phyloP scores from a whole-genome alignment of 2,329 filamentous ascomycete species.

The Trichoderma arundinaceum region DNA sequence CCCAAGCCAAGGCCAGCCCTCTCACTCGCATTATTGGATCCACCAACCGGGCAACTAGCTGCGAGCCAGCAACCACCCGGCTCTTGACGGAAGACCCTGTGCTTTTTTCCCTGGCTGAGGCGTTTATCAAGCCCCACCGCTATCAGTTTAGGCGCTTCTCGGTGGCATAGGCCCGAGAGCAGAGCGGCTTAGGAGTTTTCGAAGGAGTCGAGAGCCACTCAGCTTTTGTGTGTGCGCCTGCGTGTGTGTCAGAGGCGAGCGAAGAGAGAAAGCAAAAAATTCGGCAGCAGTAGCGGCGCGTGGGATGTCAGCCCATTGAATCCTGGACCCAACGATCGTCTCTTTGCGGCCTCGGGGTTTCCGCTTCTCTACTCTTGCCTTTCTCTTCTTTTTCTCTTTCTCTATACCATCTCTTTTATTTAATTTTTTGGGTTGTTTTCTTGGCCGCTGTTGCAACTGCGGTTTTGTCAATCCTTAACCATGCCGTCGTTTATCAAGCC shows the following conservation, averaged over 20 bases:
- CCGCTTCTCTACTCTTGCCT: constrained; percentile 8
- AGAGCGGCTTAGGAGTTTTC: not conserved
- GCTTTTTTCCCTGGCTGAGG: constrained; percentile 12
- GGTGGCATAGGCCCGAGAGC: constrained; percentile 21
- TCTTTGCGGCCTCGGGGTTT: constrained; percentile 12
- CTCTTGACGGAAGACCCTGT: constrained; percentile 25
- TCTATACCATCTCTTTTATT: constrained; percentile 10
- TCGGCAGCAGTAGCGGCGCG: constrained; percentile 5
- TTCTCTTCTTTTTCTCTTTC: not conserved
- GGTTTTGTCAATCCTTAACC: constrained; percentile 30
- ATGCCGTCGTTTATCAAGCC: constrained; percentile 63
- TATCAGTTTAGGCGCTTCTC: constrained; percentile 26
- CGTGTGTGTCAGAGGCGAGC: constrained; percentile 14
- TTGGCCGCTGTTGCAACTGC: constrained; percentile 12
- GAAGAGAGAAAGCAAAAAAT: not conserved
- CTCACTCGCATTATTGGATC: constrained; percentile 26
- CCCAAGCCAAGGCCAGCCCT: not conserved
- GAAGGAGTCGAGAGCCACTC: constrained; percentile 3
- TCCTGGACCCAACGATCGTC: constrained; percentile 21
- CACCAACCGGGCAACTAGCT: constrained; percentile 23
- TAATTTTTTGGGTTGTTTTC: not conserved
- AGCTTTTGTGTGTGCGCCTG: constrained; percentile 16
- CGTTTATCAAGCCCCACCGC: constrained; percentile 27
- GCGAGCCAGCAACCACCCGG: constrained; percentile 27
- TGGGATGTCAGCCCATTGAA: constrained; percentile 30